Conservation (phyloP, 805 yeast genomes). For the Saturnispora ahearnii region DNA sequence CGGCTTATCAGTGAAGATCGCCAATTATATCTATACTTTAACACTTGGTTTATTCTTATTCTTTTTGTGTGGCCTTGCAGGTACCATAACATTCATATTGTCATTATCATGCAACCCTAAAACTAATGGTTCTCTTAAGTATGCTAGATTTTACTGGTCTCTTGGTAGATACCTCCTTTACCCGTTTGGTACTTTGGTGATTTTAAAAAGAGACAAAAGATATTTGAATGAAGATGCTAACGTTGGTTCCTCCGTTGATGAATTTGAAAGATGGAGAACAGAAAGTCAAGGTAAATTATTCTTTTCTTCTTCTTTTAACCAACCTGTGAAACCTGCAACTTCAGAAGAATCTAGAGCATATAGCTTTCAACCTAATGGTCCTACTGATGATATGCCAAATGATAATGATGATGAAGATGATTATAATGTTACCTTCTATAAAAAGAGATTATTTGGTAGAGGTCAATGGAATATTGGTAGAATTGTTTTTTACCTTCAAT, state of each 20-base stretch:
- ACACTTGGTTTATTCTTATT: conserved; percentile 63
- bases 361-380: not conserved
- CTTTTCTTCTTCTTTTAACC: conserved; percentile 52
- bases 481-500: conserved; percentile 61
- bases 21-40: conserved; percentile 65
- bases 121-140: conserved; percentile 42
- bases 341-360: conserved; percentile 7
- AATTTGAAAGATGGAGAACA: conserved; percentile 82
- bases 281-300: conserved; percentile 71
- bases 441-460: conserved; percentile 68
- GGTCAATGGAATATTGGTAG: conserved; percentile 88
- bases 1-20: conserved; percentile 51
- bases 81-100: conserved; percentile 37
- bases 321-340: not conserved
- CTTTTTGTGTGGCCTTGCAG: conserved; percentile 42
- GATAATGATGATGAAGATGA: conserved; percentile 21
- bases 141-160: conserved; percentile 50
- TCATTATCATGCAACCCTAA: conserved; percentile 37
- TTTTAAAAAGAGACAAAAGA: conserved; percentile 66
- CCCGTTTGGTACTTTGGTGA: conserved; percentile 89
- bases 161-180: conserved; percentile 63
- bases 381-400: not conserved
- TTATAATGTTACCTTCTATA: conserved; percentile 21
- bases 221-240: conserved; percentile 81
- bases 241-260: conserved; percentile 77